These are phyloP conservation scores for Yarrowia sp. DNA, from an alignment of 805 yeast species.

Conservation along the genomic window DNA sequence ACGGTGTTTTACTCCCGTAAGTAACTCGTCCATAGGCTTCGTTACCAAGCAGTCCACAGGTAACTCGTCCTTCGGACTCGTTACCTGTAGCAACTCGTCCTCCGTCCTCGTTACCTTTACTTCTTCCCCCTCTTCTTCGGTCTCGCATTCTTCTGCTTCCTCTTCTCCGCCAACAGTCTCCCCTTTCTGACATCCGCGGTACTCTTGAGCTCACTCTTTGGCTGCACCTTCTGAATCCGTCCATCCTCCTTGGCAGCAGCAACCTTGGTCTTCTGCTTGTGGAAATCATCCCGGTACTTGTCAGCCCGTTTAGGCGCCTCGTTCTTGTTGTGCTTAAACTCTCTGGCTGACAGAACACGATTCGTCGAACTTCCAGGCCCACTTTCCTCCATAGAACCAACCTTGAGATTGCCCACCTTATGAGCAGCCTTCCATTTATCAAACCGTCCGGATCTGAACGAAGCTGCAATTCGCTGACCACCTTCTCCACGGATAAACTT, in stretches of 20 bases:
- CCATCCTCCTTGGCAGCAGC: constrained; percentile 82
- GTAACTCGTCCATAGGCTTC: too few species aligned
- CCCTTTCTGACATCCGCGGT: constrained; percentile 80
- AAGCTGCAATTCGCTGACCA: constrained; percentile 91
- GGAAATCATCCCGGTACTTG: constrained; percentile 84
- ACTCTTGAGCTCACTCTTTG: constrained; percentile 61
- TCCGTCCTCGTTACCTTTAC: neutral
- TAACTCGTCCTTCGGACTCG: too few species aligned
- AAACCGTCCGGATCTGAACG: constrained; percentile 86
- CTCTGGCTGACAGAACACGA: constrained; percentile 44
- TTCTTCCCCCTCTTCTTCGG: constrained; percentile 51
- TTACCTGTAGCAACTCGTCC: too few species aligned
- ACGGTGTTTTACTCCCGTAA: too few species aligned
- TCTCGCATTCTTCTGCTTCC: constrained; percentile 84
- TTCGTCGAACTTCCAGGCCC: constrained; percentile 48
- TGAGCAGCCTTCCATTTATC: constrained; percentile 89
- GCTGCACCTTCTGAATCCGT: constrained; percentile 25
- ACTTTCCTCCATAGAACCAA: constrained; percentile 61
- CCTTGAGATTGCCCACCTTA: constrained; percentile 56
- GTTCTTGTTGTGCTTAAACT: constrained; percentile 74
- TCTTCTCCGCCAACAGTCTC: constrained; percentile 72
- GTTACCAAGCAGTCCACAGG: too few species aligned
- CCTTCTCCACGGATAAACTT: constrained; percentile 93
- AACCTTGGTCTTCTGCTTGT: constrained; percentile 80
- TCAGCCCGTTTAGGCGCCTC: constrained; percentile 93